Conservation (phyloP, 2,329 filamentous ascomycete species). For the Graphium sp. region DNA sequence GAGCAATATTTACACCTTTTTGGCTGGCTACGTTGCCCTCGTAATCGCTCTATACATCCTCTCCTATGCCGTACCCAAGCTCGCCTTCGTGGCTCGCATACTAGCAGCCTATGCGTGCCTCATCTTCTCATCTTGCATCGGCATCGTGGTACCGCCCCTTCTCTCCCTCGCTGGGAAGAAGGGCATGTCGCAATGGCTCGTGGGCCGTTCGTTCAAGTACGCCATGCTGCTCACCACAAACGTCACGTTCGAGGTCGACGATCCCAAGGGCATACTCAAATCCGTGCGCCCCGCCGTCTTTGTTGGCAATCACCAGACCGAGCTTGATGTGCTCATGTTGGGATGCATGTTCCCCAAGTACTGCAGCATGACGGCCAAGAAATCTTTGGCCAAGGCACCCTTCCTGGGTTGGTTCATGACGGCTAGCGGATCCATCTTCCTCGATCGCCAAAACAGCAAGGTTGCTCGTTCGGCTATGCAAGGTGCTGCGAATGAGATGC, state of each 20-base stretch:
- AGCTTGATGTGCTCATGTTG: slow-evolving; percentile 86
- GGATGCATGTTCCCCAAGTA: slow-evolving; percentile 79
- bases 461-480: slow-evolving; percentile 76
- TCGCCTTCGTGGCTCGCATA: slow-evolving; percentile 52
- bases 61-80: slow-evolving; percentile 37
- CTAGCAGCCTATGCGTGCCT: slow-evolving; percentile 50
- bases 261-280: slow-evolving; percentile 43
- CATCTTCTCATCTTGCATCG: slow-evolving; percentile 48
- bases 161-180: slow-evolving; percentile 57
- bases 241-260: slow-evolving; percentile 59
- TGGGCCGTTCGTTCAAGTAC: slow-evolving; percentile 64
- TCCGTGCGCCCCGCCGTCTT: slow-evolving; percentile 71
- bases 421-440: slow-evolving; percentile 81
- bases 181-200: slow-evolving; percentile 72
- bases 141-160: slow-evolving; percentile 54
- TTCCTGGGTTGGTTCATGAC: slow-evolving; percentile 92
- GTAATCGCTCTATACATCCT: slow-evolving; percentile 29
- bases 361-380: slow-evolving; percentile 88
- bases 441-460: slow-evolving; percentile 73
- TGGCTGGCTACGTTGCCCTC: slow-evolving; percentile 1
- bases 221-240: slow-evolving; percentile 61
- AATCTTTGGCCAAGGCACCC: slow-evolving; percentile 59
- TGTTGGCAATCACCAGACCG: slow-evolving; percentile 88
- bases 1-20: too few relatives aligned
- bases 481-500: slow-evolving; percentile 68